A percentile compares a stretch with the other conserved stretches of the same genome.
Conservation (phyloP, 2,329 filamentous ascomycete species). For the Fusarium robinianum region DNA sequence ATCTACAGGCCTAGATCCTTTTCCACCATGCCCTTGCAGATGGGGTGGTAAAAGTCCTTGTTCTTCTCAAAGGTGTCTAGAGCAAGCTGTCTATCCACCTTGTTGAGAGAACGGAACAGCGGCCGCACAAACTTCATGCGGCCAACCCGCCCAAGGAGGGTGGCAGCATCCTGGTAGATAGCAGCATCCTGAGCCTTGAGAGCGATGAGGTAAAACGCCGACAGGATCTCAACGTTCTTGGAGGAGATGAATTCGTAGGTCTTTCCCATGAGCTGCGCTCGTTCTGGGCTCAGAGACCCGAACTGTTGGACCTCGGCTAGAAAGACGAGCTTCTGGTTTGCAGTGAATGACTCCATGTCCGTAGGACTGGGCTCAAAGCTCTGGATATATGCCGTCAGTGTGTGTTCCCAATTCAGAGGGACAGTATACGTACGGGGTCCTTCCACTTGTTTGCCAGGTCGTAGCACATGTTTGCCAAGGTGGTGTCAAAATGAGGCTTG, state of each 20-base stretch:
- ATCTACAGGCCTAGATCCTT: conserved; percentile 69
- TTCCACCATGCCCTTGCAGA: conserved; percentile 82
- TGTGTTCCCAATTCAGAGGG: conserved; percentile 16
- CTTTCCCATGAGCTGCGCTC: conserved; percentile 72
- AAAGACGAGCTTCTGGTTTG: conserved; percentile 91
- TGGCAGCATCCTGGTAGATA: conserved; percentile 71
- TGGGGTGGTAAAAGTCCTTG: conserved; percentile 93
- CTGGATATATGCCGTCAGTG: conserved; percentile 42
- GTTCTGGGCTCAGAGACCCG: conserved; percentile 63
- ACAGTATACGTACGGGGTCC: conserved; percentile 51
- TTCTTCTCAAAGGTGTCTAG: conserved; percentile 84
- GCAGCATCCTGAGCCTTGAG: conserved; percentile 72
- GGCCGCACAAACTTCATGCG: conserved; percentile 97
- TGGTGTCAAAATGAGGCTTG: conserved; percentile 90
- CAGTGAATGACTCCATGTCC: conserved; percentile 76
- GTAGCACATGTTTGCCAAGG: conserved; percentile 84
- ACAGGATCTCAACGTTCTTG: conserved; percentile 83
- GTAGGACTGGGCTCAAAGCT: conserved; percentile 65
- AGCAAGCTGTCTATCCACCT: conserved; percentile 74
- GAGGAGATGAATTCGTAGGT: conserved; percentile 75
- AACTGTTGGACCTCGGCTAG: conserved; percentile 75
- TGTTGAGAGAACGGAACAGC: conserved; percentile 75
- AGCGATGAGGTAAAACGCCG: conserved; percentile 78
- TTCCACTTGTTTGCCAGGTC: conserved; percentile 82
- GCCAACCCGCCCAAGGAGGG: conserved; percentile 79